phyloP scores from a whole-genome alignment of 2,329 filamentous ascomycete genomes.

The Neofusicoccum sp. region DNA sequence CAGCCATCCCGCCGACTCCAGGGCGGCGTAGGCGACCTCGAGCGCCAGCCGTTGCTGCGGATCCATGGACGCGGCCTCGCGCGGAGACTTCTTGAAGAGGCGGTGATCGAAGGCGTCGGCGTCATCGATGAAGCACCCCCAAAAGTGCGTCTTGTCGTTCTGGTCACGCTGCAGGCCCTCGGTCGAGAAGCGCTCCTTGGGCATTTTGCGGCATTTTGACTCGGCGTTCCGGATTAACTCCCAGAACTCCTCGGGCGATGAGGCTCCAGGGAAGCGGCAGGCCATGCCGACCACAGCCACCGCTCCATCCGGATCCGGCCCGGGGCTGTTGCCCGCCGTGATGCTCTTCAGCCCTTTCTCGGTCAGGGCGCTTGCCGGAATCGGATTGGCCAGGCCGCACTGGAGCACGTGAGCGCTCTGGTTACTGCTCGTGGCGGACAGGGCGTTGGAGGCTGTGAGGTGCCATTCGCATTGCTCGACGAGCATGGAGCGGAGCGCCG shows the following conservation, averaged over 20 bases:
- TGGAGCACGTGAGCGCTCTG: background rate
- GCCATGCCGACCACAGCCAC: background rate
- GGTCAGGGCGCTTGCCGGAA: background rate
- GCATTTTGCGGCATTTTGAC: background rate
- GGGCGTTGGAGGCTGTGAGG: background rate
- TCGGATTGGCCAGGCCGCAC: background rate
- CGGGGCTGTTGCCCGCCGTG: background rate
- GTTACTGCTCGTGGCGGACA: background rate
- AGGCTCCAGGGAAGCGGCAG: background rate
- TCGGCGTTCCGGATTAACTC: background rate
- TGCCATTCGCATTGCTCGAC: background rate
- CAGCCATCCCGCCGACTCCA: constrained; percentile 24
- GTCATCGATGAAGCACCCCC: constrained; percentile 14
- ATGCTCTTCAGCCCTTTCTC: background rate
- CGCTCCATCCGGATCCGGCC: background rate
- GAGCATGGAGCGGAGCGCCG: background rate
- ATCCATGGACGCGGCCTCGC: constrained; percentile 5
- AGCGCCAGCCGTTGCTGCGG: constrained; percentile 21
- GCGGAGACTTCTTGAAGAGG: constrained; percentile 1
- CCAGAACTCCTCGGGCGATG: background rate
- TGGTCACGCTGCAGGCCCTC: background rate
- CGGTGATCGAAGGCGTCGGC: constrained; percentile 1
- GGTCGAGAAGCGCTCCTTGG: background rate
- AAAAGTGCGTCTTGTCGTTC: background rate
- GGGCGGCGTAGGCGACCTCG: background rate